phyloP scores from a whole-genome alignment of 257 asterid species.

The Petunia axillaris region DNA sequence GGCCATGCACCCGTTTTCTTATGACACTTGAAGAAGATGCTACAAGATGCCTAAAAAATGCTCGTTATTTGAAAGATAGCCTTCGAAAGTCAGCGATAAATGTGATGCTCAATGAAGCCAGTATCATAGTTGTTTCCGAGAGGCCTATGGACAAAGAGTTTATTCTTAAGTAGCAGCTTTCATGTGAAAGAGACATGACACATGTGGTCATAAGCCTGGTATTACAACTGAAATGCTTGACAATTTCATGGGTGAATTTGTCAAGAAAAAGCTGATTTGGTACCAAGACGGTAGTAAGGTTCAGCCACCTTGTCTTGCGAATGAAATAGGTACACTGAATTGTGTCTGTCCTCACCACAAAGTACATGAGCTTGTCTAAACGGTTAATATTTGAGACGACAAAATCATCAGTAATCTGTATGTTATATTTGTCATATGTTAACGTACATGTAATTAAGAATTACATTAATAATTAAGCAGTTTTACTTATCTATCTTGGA shows the following conservation, averaged over 20 bases:
- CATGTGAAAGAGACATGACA: constrained; percentile 85
- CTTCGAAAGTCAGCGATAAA: constrained; percentile 66
- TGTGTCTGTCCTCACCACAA: constrained; percentile 44
- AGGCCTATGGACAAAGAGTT: constrained; percentile 75
- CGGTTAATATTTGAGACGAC: too few species aligned
- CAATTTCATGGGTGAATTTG: constrained; percentile 56
- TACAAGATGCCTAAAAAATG: constrained; percentile 79
- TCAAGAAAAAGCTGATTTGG: constrained; percentile 58
- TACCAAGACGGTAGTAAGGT: constrained; percentile 49
- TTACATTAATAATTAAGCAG: too few species aligned
- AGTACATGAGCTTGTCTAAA: background rate
- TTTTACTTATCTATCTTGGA: too few species aligned
- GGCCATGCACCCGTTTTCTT: constrained; percentile 92
- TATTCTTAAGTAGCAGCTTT: constrained; percentile 86
- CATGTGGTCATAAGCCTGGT: constrained; percentile 80
- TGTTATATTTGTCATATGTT: too few species aligned
- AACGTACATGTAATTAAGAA: too few species aligned
- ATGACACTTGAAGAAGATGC: constrained; percentile 82
- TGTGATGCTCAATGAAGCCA: constrained; percentile 81
- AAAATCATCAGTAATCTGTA: too few species aligned
- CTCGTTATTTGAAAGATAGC: constrained; percentile 78
- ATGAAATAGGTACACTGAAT: constrained; percentile 62
- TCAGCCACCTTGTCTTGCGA: constrained; percentile 76
- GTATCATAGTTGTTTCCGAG: constrained; percentile 85
- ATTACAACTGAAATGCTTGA: constrained; percentile 73